Evolutionary conservation across 2,329 filamentous ascomycete species (phyloP), one percentile per base, ranked within the genome.

Genomic region (Aspergillus terreus): DNA sequence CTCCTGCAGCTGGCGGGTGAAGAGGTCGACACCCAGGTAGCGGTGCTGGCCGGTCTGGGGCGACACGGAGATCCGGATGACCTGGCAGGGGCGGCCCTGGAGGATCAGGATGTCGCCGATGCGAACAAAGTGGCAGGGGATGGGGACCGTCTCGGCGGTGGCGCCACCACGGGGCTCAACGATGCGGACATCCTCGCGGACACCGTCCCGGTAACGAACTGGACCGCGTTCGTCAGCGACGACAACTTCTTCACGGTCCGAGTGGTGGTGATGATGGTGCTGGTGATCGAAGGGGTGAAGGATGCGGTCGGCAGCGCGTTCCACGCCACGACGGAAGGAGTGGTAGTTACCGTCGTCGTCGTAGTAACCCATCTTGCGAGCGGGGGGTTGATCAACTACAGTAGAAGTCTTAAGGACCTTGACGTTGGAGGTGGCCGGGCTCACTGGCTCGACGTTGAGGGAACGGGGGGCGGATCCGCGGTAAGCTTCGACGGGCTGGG

Each of bases 41-140:
- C 94, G 90, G 87, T 99, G 92, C 85, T 99, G 94, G 75, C 94
- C 94, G 58, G 94, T 99, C 81, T 95, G 92, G 63, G 90, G 83
- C 52, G 92, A 97, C 78, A 92, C 96, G 64, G 91, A 96, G 86
- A 99, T 96, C 75, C 92, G 92, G 82, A 99, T 99, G 76, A 99
- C 92, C 85, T 99, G 94, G 88, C 91, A 97, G 70, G 94, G 92
- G 67, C 94, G 92, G 75, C 92, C 92, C 84, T 99, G 94, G 63
- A 99, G 90, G 81, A 97, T 95, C 78, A 99, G 79, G 78, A 99
- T 89, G 78, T 99, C 94, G 76, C 94, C 94, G 68, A 97, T 89
- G 80, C 94, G 94, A 80, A 99, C 92, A 83, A 97, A 95, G 85
- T 99, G 90, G 87, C 91, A 96, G 62, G 95, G 94, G 76, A 99